Conservation (phyloP, 306 rosid species). For the Glycyrrhiza uralensis region DNA sequence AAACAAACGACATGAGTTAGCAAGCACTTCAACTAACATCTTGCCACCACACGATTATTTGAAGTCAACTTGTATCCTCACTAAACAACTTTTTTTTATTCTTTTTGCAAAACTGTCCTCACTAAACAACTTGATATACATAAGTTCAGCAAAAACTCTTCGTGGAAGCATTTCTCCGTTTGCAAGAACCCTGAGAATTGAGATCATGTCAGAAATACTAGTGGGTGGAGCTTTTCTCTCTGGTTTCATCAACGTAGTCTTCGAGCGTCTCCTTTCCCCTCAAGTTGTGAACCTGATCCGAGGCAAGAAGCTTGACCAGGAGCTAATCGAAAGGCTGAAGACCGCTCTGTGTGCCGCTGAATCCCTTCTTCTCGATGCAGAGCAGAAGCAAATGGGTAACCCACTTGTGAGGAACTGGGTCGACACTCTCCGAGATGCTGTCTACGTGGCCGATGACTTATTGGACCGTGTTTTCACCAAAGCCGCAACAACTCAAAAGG, state of each 20-base stretch:
- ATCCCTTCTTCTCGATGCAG: conserved; percentile 27
- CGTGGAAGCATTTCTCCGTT: too few relatives aligned
- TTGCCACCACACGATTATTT: too few relatives aligned
- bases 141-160: too few relatives aligned
- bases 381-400: conserved; percentile 4
- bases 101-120: too few relatives aligned
- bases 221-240: conserved; percentile 17
- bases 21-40: too few relatives aligned
- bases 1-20: too few relatives aligned
- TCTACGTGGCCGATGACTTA: not conserved
- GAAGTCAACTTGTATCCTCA: too few relatives aligned
- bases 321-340: not conserved
- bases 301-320: not conserved
- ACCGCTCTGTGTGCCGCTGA: not conserved
- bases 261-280: conserved; percentile 9
- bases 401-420: conserved; percentile 12
- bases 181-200: too few relatives aligned
- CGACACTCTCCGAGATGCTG: not conserved
- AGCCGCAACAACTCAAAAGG: not conserved
- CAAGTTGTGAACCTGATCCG: not conserved
- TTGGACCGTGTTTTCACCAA: conserved; percentile 16
- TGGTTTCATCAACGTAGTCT: not conserved
- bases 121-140: too few relatives aligned
- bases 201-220: conserved; percentile 4
- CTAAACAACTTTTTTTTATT: too few relatives aligned